Base-by-base conservation (phyloP, 345 rosid genomes). In the Populus nigra region DNA sequence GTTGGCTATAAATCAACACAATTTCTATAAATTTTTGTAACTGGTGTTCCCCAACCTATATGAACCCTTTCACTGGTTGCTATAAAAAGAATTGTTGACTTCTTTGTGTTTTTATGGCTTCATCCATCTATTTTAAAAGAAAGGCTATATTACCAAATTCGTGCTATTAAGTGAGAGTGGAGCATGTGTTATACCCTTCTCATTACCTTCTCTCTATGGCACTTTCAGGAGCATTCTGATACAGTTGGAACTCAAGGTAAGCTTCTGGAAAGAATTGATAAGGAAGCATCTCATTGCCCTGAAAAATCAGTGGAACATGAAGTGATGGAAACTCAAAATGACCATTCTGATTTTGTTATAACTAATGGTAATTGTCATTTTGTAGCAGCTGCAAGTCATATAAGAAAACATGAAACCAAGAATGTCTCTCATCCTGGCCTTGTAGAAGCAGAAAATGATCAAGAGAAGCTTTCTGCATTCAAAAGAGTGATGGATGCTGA, bases 391-490 rank as follows among this genome's bases (percentile, higher is more conserved):
- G 50, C 0, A 3, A 13, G 50, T 45, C 50, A 45, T 63, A 8
- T 17, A 57, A 65, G 7, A 69, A 77, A 68, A 35, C 71, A 74
- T n/a, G 79, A 76, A 39, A 57, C 45, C 65, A 43, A 82, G 45
- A 33, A 69, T 41, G 41, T 78, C 70, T 74, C 76, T 82, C 50
- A 50, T 78, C 62, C 69, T 8, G 8, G 20, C 20, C 8, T 36
- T 49, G 78, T 38, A 9, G 65, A 45, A 11, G 23, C 31, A 27
- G 43, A 43, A 47, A 76, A 72, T 68, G 73, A 36, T 59, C 76
- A 63, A 29, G 41, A 63, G 59, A 47, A 63, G 31, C 67, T 8
- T 27, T 23, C 29, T 63, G 35, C 31, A 9, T 63, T 29, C 31
- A 29, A 29, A 63, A 27, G 31, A n/a, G 16, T 11, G 31, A 63